Evolutionary conservation across 805 yeast genomes (phyloP).

Genomic region (Candida sakaeoensis): DNA sequence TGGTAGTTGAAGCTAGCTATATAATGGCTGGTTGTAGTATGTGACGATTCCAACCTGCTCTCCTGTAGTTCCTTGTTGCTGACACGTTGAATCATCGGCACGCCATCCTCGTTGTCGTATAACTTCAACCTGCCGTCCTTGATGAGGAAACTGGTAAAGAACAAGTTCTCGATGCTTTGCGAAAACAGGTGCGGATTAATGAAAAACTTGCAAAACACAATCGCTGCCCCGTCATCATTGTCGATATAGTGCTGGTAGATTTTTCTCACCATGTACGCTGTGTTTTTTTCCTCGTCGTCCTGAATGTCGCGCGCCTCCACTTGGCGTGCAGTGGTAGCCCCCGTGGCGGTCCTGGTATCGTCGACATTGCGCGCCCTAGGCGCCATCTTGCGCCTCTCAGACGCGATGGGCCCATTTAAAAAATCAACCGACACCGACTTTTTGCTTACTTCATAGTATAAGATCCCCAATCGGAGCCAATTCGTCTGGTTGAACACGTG

Average conservation of each 20-base stretch:
- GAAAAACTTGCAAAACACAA: constrained; percentile 63
- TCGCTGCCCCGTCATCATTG: constrained; percentile 22
- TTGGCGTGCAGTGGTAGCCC: constrained; percentile 50
- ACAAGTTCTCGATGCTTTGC: constrained; percentile 79
- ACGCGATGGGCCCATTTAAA: constrained; percentile 66
- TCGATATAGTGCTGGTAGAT: constrained; percentile 42
- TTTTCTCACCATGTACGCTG: constrained; percentile 59
- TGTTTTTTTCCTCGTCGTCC: constrained; percentile 51
- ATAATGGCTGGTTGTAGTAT: constrained; percentile 50
- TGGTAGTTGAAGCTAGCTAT: constrained; percentile 67
- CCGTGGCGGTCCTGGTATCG: constrained; percentile 38
- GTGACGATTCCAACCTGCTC: constrained; percentile 18
- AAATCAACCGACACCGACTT: constrained; percentile 55
- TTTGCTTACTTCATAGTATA: constrained; percentile 44
- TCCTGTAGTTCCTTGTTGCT: constrained; percentile 16
- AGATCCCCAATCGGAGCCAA: constrained; percentile 58
- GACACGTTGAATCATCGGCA: constrained; percentile 40
- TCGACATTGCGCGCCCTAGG: constrained; percentile 31
- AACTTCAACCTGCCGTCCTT: constrained; percentile 64
- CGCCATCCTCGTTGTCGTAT: constrained; percentile 45
- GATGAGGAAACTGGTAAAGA: constrained; percentile 75
- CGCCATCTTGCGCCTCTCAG: constrained; percentile 49
- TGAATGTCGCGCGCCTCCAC: constrained; percentile 51
- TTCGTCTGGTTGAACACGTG: constrained; percentile 44
- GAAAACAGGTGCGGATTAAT: constrained; percentile 74